Base-by-base conservation (phyloP, 78 protist species). In the Emiliania huxleyi region DNA sequence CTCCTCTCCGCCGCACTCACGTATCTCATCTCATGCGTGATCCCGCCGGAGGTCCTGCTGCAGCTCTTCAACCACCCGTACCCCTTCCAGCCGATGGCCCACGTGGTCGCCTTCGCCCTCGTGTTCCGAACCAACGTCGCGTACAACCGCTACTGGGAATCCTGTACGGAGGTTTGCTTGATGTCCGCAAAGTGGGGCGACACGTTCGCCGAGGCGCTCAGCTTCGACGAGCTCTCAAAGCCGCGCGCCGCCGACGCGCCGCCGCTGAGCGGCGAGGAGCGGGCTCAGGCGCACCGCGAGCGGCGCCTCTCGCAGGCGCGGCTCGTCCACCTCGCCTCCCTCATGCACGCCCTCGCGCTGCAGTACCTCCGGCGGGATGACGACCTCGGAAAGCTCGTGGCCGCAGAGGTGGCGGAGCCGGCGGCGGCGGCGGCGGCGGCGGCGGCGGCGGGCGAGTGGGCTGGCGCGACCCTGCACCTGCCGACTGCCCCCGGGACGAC, bases 121-220 rank as follows among this genome's bases (percentile, higher is more conserved):
- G 83, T 73, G 29, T 73, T 73, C 83, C 83, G 83, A 42, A 37
- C 83, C 29, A n/a, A n/a, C 19, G 25, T 73, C 44, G 83, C 83
- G 40, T 73, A 73, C 83, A 73, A 73, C 83, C 83, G 83, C 11
- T 73, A 37, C 83, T 73, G 83, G 83, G 83, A 91, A n/a, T 2
- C 83, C 23, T 1, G 90, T 89, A 22, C 33, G 19, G 18, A 42
- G 0, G 3, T 55, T 38, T 0, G n/a, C 55, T 2, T 71, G 21
- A 69, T 69, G 79, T 69, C 79, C 0, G 79, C 40, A 35, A 69
- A 69, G 79, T 69, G 79, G 79, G 79, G 79, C 79, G 79, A 69
- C 79, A 2, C 42, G 26, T 1, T n/a, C 15, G 19, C 40, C 42
- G 40, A 26, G 8, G 40, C 79, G 29, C 22, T n/a, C 42, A n/a